Conservation (phyloP, 805 yeast species). For the Wickerhamiella alocasiicola region DNA sequence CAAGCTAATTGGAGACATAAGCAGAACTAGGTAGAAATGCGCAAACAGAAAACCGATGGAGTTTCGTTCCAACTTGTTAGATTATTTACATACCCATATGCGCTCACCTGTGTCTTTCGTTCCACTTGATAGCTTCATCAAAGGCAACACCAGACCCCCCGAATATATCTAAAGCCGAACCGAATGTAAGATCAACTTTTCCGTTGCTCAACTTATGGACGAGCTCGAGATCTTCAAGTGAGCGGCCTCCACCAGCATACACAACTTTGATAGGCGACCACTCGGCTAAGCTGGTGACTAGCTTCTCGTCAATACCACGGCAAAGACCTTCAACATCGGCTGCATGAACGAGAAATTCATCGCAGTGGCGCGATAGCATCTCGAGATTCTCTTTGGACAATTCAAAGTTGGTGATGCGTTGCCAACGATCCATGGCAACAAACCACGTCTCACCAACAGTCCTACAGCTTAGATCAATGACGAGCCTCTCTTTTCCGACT, state of each 20-base stretch:
- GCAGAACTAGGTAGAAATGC: no score
- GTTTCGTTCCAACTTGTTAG: no score
- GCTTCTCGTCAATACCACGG: constrained; percentile 73
- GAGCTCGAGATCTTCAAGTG: constrained; percentile 49
- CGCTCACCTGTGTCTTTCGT: constrained; percentile 28
- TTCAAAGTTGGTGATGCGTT: constrained; percentile 59
- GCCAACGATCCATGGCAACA: constrained; percentile 99
- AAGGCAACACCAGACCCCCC: constrained; percentile 79
- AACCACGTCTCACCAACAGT: constrained; percentile 48
- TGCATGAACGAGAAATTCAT: constrained; percentile 87
- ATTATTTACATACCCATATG: no score
- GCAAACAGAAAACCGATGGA: no score
- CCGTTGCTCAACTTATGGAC: constrained; percentile 64
- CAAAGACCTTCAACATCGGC: constrained; percentile 98
- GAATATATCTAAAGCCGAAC: constrained; percentile 86
- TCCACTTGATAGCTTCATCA: constrained; percentile 68
- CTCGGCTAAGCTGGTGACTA: constrained; percentile 58
- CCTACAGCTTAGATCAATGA: constrained; percentile 84
- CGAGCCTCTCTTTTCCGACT: constrained; percentile 57
- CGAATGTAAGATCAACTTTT: constrained; percentile 82
- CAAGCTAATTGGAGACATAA: no score
- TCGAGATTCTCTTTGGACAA: constrained; percentile 43
- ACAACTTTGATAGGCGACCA: constrained; percentile 75
- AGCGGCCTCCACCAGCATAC: constrained; percentile 94
- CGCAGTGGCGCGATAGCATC: constrained; percentile 50